Base-by-base conservation (phyloP, 1,139 yeast genomes). In the Blastobotrys raffinosifermentans region DNA sequence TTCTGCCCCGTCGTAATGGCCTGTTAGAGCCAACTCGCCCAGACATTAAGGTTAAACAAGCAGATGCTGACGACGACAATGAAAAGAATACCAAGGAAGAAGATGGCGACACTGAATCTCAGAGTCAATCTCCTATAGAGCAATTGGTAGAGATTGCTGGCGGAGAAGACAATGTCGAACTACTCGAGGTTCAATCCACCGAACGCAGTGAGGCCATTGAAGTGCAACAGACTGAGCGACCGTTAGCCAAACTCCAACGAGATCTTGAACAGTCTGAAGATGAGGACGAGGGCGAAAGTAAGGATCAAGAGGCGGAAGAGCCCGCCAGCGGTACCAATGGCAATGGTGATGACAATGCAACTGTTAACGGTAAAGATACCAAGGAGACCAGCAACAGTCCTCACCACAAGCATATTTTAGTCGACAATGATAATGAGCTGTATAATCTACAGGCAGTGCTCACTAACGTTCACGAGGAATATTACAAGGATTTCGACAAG, bases 341-440 rank as follows among this genome's bases (percentile, higher is more conserved):
- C 29, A 13, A n/a, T 19, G 20, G 25, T 13, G 26, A 25, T 4
- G 26, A 18, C n/a, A 20, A 20, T 19, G 32, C 15, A 18, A 17
- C 25, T 14, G 23, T 25, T 17, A 20, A 10, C 15, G 29, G 19
- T 6, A 15, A 22, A 10, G 19, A 31, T 31, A 31, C 23, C 32
- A 6, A 25, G 18, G 38, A 29, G 15, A 7, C 15, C 9, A 31
- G 14, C 22, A 29, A 27, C 11, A 13, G 16, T 17, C 19, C 31
- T 2, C 44, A 42, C 19, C 43, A 45, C 20, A 37, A 48, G 11
- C 74, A 79, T 49, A 64, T 86, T 21, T 64, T 87, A 30, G 73
- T 68, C 38, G 95, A 87, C 55, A 89, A 85, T 51, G 98, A 91
- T 54, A 73, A 70, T 33, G 97, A 91, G 55, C 69, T 91, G 27